phyloP scores from a whole-genome alignment of 1,139 yeast species.

The Kodamaea suecica region DNA sequence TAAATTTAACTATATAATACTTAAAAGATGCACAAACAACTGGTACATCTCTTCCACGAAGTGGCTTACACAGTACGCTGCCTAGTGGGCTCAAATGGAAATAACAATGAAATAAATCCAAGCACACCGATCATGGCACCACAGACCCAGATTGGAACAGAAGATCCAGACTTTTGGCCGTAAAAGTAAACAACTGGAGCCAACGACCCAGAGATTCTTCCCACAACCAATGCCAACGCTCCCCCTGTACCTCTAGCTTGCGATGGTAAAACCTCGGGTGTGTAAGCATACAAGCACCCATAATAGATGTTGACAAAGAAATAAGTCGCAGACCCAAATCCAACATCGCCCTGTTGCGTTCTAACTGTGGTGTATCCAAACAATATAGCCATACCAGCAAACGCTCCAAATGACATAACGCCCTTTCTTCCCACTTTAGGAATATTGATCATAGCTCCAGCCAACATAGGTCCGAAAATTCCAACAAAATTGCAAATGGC shows the following conservation, averaged over 20 bases:
- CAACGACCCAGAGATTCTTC: slow-evolving; percentile 29
- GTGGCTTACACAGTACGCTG: slow-evolving; percentile 24
- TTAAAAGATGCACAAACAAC: background rate
- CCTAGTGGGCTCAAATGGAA: slow-evolving; percentile 35
- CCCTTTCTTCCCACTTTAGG: slow-evolving; percentile 34
- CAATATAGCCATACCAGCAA: slow-evolving; percentile 32
- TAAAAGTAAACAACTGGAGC: slow-evolving; percentile 32
- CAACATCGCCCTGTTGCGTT: slow-evolving; percentile 28
- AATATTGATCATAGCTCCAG: slow-evolving; percentile 26
- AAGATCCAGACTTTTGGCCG: slow-evolving; percentile 22
- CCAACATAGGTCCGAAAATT: slow-evolving; percentile 33
- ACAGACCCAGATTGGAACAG: slow-evolving; percentile 36
- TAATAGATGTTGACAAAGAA: slow-evolving; percentile 31
- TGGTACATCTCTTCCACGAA: background rate
- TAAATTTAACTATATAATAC: too few species aligned
- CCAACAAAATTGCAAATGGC: slow-evolving; percentile 28
- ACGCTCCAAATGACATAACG: slow-evolving; percentile 32
- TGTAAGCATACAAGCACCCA: slow-evolving; percentile 32
- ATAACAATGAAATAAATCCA: slow-evolving; percentile 27
- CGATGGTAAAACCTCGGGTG: slow-evolving; percentile 37
- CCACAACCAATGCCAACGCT: slow-evolving; percentile 29
- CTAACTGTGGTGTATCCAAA: slow-evolving; percentile 34
- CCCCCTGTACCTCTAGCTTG: slow-evolving; percentile 36
- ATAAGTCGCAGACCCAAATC: slow-evolving; percentile 28
- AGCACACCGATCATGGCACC: slow-evolving; percentile 32